Base-by-base conservation (phyloP, 306 rosid genomes). In the Gastrolobium villosum region DNA sequence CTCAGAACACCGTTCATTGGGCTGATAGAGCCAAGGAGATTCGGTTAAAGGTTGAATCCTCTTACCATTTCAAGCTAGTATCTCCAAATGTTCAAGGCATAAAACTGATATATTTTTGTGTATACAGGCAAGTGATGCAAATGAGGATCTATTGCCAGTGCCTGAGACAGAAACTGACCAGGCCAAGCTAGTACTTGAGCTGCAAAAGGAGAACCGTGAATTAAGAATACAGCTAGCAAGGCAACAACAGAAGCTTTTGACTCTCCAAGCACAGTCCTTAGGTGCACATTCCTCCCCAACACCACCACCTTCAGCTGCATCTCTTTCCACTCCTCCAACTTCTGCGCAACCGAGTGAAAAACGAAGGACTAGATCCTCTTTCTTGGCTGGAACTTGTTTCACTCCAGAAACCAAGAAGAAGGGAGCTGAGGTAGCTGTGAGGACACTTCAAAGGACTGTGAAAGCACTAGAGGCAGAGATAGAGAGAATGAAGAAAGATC, bases 21-120 rank as follows among this genome's bases (percentile, higher is more conserved):
- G 98, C 99, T 37, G 98, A 95, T 74, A 92, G 98, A 72, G 97
- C 99, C 75, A 95, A 95, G 89, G 97, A 95, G 86, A 95, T 95
- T 75, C 85, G 97, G 57, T 57, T 86, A 15, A 95, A 95, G 99
- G 97, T 95, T 44, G 60, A 59, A 63, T 81, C 79, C 80, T 79
- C 59, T 30, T 28, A 41, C 68, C 75, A 35, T 83, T 49, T 49
- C 78, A 54, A 39, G 7, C 63, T 77, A 67, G 26, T 66, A 37
- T 74, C 10, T 64, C 54, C 41, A 81, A 81, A 45, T 26, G 26
- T 66, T 46, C 45, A 50, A 50, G 63, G 45, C 60, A 67, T 32
- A 61, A 70, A 30, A 64, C 4, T 52, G 14, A 37, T 49, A 77
- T 69, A 54, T 52, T 70, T 34, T 37, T 72, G 48, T 69, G 53